These are phyloP conservation scores for Nicotiana undulata DNA, from an alignment of 257 asterid genomes.

Conservation along the genomic window DNA sequence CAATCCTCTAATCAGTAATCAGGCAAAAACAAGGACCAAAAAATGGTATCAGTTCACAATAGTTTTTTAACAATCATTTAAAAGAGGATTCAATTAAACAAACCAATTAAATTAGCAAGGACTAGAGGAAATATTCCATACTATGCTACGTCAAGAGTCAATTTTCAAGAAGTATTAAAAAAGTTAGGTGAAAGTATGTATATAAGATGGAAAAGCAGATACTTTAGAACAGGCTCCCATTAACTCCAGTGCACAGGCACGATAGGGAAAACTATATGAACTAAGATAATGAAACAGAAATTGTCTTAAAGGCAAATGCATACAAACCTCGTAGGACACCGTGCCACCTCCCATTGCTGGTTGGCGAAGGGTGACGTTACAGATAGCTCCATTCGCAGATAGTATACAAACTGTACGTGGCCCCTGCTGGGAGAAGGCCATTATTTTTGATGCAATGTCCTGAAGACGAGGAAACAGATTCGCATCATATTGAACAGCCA, in stretches of 20 bases:
- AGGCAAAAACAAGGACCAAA: neutral
- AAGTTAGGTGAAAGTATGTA: neutral
- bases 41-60: neutral
- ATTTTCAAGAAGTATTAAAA: neutral
- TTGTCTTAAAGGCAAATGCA: neutral
- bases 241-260: neutral
- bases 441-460: constrained; percentile 80
- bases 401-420: constrained; percentile 88
- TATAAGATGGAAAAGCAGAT: neutral
- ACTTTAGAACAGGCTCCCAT: neutral
- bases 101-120: neutral
- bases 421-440: constrained; percentile 90
- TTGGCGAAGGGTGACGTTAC: constrained; percentile 85
- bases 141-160: neutral
- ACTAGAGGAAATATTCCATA: neutral
- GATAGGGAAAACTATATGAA: neutral
- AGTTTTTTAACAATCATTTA: neutral
- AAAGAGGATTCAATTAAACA: neutral
- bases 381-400: constrained; percentile 83
- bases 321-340: constrained; percentile 73
- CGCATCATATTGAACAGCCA: neutral
- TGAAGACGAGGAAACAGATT: constrained; percentile 15
- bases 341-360: constrained; percentile 77
- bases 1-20: neutral
- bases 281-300: neutral